phyloP scores from a whole-genome alignment of 1,284 basidiomycete genomes.

The Phylloporus gajari region DNA sequence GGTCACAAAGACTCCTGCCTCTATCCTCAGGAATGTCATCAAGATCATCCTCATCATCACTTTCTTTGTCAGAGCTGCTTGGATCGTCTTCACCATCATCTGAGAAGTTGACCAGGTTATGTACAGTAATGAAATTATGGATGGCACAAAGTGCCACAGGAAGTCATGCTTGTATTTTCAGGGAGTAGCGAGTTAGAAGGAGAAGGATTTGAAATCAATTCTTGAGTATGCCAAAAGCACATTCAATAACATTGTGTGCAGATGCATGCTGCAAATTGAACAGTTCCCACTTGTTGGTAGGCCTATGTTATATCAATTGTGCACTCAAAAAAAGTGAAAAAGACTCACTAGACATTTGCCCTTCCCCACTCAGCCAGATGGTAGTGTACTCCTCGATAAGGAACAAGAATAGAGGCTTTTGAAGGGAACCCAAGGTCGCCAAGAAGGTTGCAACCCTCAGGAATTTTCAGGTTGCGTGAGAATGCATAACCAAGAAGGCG shows the following conservation, averaged over 20 bases:
- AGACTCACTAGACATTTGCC: not conserved
- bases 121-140: not conserved
- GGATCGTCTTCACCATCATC: not conserved
- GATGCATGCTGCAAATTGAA: not conserved
- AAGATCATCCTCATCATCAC: not conserved
- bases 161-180: not conserved
- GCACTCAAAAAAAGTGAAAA: not conserved
- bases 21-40: not conserved
- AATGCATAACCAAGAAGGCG: too few relatives aligned
- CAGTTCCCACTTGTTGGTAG: not conserved
- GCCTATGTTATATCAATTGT: not conserved
- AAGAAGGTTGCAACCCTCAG: not conserved
- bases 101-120: not conserved
- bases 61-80: not conserved
- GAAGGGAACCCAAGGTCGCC: not conserved
- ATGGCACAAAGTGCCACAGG: not conserved
- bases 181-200: not conserved
- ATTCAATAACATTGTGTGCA: not conserved
- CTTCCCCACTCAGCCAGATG: not conserved
- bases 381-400: not conserved
- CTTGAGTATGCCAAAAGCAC: not conserved
- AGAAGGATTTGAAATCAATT: not conserved
- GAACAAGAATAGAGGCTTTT: not conserved
- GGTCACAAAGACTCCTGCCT: not conserved
- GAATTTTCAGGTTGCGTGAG: not conserved